A percentile compares a stretch with the other conserved stretches of the same genome.
Conservation (phyloP, 2,329 filamentous ascomycete species). For the Trichoderma cornu-damae region DNA sequence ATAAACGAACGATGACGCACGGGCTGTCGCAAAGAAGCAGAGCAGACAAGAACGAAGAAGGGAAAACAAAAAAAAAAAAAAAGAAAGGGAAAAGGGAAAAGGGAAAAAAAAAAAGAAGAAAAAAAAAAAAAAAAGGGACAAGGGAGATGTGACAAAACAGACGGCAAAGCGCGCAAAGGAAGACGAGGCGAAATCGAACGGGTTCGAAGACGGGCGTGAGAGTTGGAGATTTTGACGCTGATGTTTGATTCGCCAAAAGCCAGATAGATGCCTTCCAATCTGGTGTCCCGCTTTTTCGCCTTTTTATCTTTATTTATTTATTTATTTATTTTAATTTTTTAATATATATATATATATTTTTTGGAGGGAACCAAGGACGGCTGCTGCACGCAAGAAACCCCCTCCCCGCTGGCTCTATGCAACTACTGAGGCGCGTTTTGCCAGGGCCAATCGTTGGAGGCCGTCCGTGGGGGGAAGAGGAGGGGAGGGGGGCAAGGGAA, state of each 20-base stretch:
- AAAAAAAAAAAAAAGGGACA: neutral
- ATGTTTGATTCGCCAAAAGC: conserved; percentile 3
- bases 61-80: neutral
- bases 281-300: too few species aligned
- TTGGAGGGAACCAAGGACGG: neutral
- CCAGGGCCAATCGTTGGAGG: conserved; percentile 4
- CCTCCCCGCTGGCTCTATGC: conserved; percentile 2
- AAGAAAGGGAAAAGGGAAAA: neutral
- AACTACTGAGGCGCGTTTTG: neutral
- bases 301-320: too few species aligned
- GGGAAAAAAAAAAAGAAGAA: neutral
- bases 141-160: neutral
- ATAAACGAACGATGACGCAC: neutral
- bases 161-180: neutral
- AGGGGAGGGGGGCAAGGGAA: too few species aligned
- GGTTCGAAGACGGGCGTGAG: too few species aligned
- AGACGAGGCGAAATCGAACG: too few species aligned
- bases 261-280: too few species aligned
- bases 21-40: too few species aligned
- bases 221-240: neutral
- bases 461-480: neutral
- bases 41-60: neutral
- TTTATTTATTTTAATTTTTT: too few species aligned
- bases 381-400: neutral
- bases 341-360: too few species aligned